Conservation (phyloP, 1,139 yeast species). For the Meyerozyma sp. region DNA sequence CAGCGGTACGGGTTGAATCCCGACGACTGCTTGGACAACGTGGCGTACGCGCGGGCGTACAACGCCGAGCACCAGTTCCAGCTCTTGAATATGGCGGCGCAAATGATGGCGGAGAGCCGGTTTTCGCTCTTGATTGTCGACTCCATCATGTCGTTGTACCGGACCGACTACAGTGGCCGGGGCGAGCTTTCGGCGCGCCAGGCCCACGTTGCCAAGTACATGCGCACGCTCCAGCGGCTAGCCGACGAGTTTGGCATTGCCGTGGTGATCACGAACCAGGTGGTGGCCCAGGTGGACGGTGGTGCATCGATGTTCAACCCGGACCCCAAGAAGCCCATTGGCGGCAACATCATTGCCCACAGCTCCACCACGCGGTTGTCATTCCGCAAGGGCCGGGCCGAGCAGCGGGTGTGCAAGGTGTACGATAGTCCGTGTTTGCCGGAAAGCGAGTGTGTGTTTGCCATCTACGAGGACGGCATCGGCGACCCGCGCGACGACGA, state of each 20-base stretch:
- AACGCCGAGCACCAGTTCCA: constrained; percentile 95
- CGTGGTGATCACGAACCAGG: constrained; percentile 96
- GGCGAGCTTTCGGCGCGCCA: constrained; percentile 96
- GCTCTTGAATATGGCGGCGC: constrained; percentile 83
- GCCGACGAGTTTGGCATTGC: constrained; percentile 99
- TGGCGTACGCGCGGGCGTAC: constrained; percentile 95
- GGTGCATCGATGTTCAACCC: constrained; percentile 78
- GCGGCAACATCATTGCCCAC: constrained; percentile 97
- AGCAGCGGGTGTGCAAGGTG: constrained; percentile 88
- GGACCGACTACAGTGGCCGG: constrained; percentile 94
- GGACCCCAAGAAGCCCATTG: constrained; percentile 98
- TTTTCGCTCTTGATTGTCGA: constrained; percentile 81
- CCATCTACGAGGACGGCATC: constrained; percentile 93
- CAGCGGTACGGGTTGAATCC: constrained; percentile 89
- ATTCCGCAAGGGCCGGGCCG: constrained; percentile 85
- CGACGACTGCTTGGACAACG: constrained; percentile 92
- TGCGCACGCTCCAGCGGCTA: constrained; percentile 84
- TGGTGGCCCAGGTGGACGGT: constrained; percentile 97
- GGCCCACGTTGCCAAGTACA: constrained; percentile 86
- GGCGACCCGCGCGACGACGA: constrained; percentile 89
- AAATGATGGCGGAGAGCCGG: constrained; percentile 93
- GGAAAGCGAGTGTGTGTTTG: constrained; percentile 91
- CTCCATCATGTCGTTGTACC: constrained; percentile 91
- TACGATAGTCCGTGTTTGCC: constrained; percentile 96
- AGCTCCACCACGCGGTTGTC: constrained; percentile 90